Base-by-base conservation (phyloP, 2,329 filamentous ascomycete genomes). In the Thielaviopsis populi region DNA sequence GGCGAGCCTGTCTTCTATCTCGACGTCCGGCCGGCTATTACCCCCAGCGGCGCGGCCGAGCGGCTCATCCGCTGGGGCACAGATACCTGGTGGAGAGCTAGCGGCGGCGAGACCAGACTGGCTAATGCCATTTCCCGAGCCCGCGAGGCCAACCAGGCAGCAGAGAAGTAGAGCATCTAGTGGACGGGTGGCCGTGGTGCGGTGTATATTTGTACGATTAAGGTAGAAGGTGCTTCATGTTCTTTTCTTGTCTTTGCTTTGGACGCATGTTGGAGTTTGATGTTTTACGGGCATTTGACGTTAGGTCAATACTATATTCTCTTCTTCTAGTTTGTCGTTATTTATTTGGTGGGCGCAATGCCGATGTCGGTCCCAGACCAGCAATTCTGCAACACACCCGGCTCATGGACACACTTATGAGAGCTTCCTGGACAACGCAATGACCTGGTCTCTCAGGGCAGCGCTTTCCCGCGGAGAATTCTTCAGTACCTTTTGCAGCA, bases 1-100 rank as follows among this genome's bases (percentile, higher is more conserved):
- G 94, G 91, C 40, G 90, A 96, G 72, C 92, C 94, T 2, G 91
- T 97, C 6, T 99, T 99, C 77, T 96, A 86, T 73, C 83, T 99
- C 63, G 94, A 99, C 72, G 94, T 99, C 22, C 82, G 94, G 67
- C 94, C 94, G 1, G 94, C 94, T 2, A 76, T 96, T 50, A 89
- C 89, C 0, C 91, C 91, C 2, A 86, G 83, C 0, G 86, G 86
- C 30, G 88, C 90, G 0, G 83, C 85, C 2, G 94, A 97, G 78
- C 82, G 94, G 61, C 75, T 91, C 66, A 83, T 96, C 72, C 80
- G 91, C 70, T 97, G 91, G 89, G 87, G 91, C 61, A 91, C 89
- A 10, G 92, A 97, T 74, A 82, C 95, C 8, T 99, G 94, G 94
- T 96, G 89, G 85, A 85, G 83, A 69, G 91, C 91, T 0, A 89